Evolutionary conservation across 805 yeast species (phyloP), one percentile per base, ranked within the genome.

Genomic region (Metschnikowia lochheadii): DNA sequence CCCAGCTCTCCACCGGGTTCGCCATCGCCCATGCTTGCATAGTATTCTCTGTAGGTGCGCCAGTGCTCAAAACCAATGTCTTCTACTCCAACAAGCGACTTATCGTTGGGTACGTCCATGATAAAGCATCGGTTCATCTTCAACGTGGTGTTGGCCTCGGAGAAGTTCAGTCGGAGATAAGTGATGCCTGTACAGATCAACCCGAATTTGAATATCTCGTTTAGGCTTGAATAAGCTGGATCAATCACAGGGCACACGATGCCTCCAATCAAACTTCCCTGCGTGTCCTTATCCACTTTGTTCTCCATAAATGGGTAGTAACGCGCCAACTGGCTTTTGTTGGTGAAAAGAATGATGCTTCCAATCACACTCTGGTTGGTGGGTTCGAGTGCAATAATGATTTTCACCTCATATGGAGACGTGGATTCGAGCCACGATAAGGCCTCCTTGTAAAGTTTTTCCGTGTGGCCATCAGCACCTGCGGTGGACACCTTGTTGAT

Each of bases 321-420:
- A 45, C 70, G 70, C 4, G 82, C 66, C 7, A 82, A 54, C 47
- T 64, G 67, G 6, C 80, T 73, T 40, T 67, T 68, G 53, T 73
- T 75, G 32, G 78, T 77, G 58, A 80, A 78, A 6, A 79, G 59
- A 13, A 79, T 66, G 13, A 77, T 67, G 45, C 79, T 68, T 6
- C 85, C 87, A 46, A 81, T 80, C 14, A 81, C 77, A 26, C 71
- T 72, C 51, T 75, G 78, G 48, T 75, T 72, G 3, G 76, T 68
- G 13, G 83, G 83, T 51, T 81, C 84, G 39, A 79, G 62, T 0
- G 84, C 83, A 23, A 76, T 76, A 18, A 80, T 72, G 13, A 80
- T 73, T 53, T 74, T 76, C 26, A 70, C 72, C 13, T 74, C 79
- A 51, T 61, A 58, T 1, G 66, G 51, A 3, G 68, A 59, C 2